Base-by-base conservation (phyloP, 2,329 filamentous ascomycete species). In the Venturia nashicola region DNA sequence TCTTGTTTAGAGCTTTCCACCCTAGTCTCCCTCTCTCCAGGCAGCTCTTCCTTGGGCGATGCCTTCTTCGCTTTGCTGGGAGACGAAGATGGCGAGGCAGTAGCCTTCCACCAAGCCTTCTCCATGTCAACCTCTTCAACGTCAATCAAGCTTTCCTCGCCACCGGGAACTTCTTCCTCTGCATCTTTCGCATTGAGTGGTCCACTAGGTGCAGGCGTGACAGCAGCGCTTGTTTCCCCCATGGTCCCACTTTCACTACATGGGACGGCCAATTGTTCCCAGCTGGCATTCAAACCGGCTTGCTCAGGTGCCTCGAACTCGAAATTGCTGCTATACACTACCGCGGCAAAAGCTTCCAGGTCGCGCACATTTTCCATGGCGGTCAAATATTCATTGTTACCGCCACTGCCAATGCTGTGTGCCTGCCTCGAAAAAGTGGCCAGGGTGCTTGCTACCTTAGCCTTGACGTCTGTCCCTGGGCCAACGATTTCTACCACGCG, bases 381-480 rank as follows among this genome's bases (percentile, higher is more conserved):
- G 69, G 76, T 72, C n/a, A 80, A 69, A 62, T 80, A 80, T 68
- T 80, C 78, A 64, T 82, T 80, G 42, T 76, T 75, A 7, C 74
- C 72, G 8, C 72, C 77, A 83, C 86, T 74, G 62, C 92, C 93
- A 68, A 99, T 96, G 63, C 81, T 83, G 74, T 96, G 92, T 5
- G 93, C 93, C 77, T 99, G 92, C 68, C 91, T 85, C 46, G 91
- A 94, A 70, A 97, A 83, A 6, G 96, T 88, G 2, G 93, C 95
- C 43, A 99, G 80, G 62, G 95, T 87, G 75, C 90, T 95, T 59
- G 94, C 94, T 48, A 99, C 82, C 76, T 92, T 93, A 46, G 87
- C 80, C 69, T 82, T 83, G 43, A 76, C 76, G 62, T 79, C 77
- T 20, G 74, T 70, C 34, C 64, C 64, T 20, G 76, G 74, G 72